phyloP scores from a whole-genome alignment of 2,329 filamentous ascomycete genomes.

The Cladosporium cucumerinum region DNA sequence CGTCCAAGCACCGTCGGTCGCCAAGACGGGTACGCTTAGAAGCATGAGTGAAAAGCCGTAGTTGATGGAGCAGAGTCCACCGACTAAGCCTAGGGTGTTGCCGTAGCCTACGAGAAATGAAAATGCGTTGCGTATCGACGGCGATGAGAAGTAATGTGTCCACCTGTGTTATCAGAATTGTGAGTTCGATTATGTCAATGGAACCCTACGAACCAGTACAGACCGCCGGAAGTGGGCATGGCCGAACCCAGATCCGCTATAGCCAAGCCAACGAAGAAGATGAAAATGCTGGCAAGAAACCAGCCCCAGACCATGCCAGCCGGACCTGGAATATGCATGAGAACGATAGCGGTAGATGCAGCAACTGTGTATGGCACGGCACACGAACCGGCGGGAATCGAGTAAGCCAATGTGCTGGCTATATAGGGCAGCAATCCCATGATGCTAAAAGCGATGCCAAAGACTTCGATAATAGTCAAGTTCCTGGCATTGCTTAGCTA shows the following conservation, averaged over 20 bases:
- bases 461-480: constrained; percentile 61
- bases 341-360: not conserved
- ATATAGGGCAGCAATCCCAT: constrained; percentile 62
- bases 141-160: constrained; percentile 58
- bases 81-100: constrained; percentile 60
- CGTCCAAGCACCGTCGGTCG: constrained; percentile 55
- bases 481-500: constrained; percentile 39
- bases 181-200: constrained; percentile 33
- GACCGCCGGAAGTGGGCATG: constrained; percentile 58
- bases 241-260: constrained; percentile 47
- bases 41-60: constrained; percentile 58
- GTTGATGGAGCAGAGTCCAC: constrained; percentile 60
- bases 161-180: constrained; percentile 34
- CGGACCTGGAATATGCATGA: constrained; percentile 41
- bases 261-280: constrained; percentile 52
- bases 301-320: constrained; percentile 61
- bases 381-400: constrained; percentile 46
- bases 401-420: constrained; percentile 57
- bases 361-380: fast-evolving
- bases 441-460: constrained; percentile 48
- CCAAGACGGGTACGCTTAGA: constrained; percentile 56
- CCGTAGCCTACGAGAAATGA: constrained; percentile 60
- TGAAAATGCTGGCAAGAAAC: constrained; percentile 59
- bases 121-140: constrained; percentile 55
- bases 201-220: constrained; percentile 55